These are phyloP conservation scores for Centaurea solstitialis DNA, from an alignment of 129 eudicot genomes.

Conservation along the genomic window DNA sequence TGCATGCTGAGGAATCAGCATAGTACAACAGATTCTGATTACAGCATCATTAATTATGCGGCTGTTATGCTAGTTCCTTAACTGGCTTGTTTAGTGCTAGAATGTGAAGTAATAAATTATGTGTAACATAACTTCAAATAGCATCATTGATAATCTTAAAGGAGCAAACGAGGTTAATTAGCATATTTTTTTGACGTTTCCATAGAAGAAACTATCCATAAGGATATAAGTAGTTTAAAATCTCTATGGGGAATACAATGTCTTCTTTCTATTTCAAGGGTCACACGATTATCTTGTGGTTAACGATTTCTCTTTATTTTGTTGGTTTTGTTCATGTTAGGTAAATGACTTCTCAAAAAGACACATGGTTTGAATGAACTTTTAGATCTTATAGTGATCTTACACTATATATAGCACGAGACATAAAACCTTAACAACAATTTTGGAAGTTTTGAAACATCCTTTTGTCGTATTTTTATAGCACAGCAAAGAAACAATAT, in stretches of 20 bases:
- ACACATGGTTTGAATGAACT: slow-evolving; percentile 8
- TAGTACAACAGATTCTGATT: neutral
- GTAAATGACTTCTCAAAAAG: slow-evolving; percentile 2
- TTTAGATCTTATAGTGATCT: slow-evolving; percentile 14
- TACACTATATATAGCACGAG: slow-evolving; percentile 1
- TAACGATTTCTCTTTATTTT: slow-evolving; percentile 2
- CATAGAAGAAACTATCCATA: neutral
- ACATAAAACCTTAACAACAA: neutral
- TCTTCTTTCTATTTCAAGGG: neutral
- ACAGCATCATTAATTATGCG: neutral
- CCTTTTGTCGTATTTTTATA: neutral
- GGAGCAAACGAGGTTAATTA: slow-evolving; percentile 3
- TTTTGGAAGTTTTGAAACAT: neutral
- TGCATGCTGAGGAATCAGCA: neutral
- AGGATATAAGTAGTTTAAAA: neutral
- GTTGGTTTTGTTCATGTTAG: slow-evolving; percentile 15
- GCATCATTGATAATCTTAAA: neutral
- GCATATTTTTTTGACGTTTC: neutral
- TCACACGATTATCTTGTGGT: slow-evolving; percentile 5
- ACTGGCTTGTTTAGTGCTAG: slow-evolving; percentile 1
- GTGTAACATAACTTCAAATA: neutral
- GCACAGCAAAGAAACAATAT: neutral
- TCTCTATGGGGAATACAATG: neutral
- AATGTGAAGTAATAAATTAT: neutral
- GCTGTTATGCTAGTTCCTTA: neutral